These are phyloP conservation scores for Verticillium nubilum DNA, from an alignment of 2,329 filamentous ascomycete genomes.

Conservation along the genomic window DNA sequence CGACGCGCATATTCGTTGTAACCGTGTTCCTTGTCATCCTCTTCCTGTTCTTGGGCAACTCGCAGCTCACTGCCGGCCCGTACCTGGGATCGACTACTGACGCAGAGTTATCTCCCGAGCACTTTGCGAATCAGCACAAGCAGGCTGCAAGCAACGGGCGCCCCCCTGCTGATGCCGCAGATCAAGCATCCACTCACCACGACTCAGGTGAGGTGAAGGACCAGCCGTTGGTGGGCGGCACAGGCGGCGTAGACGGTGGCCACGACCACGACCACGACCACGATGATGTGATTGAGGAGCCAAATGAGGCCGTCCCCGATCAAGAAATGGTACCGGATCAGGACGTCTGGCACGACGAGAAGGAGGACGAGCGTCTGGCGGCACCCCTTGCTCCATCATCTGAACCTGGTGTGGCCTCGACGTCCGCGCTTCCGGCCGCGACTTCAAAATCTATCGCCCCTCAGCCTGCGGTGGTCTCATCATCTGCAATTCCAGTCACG, in stretches of 20 bases:
- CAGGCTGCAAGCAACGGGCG: neutral
- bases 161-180: neutral
- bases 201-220: neutral
- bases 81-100: neutral
- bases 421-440: too few relatives aligned
- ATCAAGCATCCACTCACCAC: neutral
- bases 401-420: too few relatives aligned
- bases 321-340: neutral
- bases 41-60: neutral
- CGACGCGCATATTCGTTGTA: neutral
- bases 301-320: neutral
- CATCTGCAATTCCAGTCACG: too few relatives aligned
- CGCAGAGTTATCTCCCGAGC: neutral
- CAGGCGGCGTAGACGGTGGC: neutral
- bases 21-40: neutral
- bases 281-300: neutral
- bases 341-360: neutral
- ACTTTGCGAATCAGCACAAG: neutral
- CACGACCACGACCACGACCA: neutral
- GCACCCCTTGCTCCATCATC: neutral
- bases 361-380: neutral
- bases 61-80: neutral
- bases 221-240: neutral
- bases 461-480: too few relatives aligned
- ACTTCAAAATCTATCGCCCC: too few relatives aligned